phyloP scores from a whole-genome alignment of 176 grass and related monocot species.

The Juncus effusus region DNA sequence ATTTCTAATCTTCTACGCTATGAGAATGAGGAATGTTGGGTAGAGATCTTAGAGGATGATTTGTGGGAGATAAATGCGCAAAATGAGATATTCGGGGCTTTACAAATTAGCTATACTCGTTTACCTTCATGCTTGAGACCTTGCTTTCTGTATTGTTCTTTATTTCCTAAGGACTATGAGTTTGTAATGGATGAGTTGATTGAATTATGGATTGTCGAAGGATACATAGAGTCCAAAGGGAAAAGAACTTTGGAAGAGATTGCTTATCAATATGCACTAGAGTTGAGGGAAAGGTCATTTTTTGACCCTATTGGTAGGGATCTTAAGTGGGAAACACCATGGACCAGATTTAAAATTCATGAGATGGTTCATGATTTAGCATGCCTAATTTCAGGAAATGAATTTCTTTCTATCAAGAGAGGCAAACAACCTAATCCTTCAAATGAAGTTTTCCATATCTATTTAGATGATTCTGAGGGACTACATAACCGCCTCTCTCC shows the following conservation, averaged over 20 bases:
- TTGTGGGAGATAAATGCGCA: no score
- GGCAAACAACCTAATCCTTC: neutral
- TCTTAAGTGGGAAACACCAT: no score
- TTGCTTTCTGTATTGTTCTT: constrained; percentile 21
- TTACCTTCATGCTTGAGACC: constrained; percentile 17
- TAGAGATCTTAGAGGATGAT: neutral
- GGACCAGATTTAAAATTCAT: constrained; percentile 19
- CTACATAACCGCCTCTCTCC: neutral
- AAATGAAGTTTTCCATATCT: constrained; percentile 12
- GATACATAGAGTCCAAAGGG: neutral
- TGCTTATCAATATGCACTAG: neutral
- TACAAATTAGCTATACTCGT: constrained; percentile 18
- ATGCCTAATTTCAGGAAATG: neutral
- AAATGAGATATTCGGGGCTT: no score
- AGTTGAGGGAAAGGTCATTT: neutral
- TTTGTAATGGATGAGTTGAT: neutral
- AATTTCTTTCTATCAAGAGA: neutral
- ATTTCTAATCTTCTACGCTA: no score
- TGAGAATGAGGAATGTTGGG: neutral
- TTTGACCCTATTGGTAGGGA: constrained; percentile 2
- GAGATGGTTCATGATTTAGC: constrained; percentile 28
- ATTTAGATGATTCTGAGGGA: neutral
- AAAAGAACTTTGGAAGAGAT: neutral
- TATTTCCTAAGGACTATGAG: constrained; percentile 15
- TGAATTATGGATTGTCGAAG: constrained; percentile 1